Percentiles rank a stretch among this genome's conserved stretches.
These are phyloP conservation scores for Cinnamomum micranthum DNA, from an alignment of 164 flowering plant genomes.

Conservation along the genomic window DNA sequence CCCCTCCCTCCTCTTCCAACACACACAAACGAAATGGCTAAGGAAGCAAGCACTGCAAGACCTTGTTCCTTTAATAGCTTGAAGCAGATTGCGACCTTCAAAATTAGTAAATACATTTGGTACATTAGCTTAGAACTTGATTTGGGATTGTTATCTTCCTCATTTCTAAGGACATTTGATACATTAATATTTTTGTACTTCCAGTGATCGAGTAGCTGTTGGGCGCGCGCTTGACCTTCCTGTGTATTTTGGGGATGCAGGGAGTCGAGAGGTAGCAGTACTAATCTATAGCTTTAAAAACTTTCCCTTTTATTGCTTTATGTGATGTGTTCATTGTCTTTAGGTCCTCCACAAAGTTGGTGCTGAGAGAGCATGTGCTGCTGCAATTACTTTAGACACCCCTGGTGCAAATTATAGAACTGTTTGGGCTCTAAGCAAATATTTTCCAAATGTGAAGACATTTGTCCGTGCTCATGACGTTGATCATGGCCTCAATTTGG, in stretches of 20 bases:
- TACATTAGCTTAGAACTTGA: too few relatives aligned
- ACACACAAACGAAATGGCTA: too few relatives aligned
- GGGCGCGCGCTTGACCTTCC: conserved; percentile 98
- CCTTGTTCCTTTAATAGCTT: too few relatives aligned
- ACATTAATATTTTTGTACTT: conserved; percentile 10
- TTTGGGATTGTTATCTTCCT: too few relatives aligned
- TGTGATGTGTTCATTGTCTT: conserved; percentile 19
- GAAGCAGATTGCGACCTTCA: too few relatives aligned
- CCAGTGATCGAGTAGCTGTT: conserved; percentile 92
- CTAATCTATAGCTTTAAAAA: not conserved
- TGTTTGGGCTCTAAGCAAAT: conserved; percentile 98
- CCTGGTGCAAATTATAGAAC: conserved; percentile 99
- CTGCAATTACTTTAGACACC: conserved; percentile 88
- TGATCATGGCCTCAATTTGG: conserved; percentile 97
- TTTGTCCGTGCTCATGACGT: conserved; percentile 99
- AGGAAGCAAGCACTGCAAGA: too few relatives aligned
- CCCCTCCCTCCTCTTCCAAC: too few relatives aligned
- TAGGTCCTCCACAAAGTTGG: conserved; percentile 98
- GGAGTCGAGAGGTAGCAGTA: conserved; percentile 88
- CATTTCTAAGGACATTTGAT: too few relatives aligned
- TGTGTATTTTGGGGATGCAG: conserved; percentile 99
- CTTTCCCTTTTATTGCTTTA: not conserved
- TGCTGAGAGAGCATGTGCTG: conserved; percentile 99
- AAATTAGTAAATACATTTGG: too few relatives aligned
- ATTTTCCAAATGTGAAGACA: conserved; percentile 95